Percentiles rank a stretch among this genome's conserved stretches.
Evolutionary conservation across 2,329 filamentous ascomycete genomes (phyloP).

Genomic region (Tolypocladium guangdongense): DNA sequence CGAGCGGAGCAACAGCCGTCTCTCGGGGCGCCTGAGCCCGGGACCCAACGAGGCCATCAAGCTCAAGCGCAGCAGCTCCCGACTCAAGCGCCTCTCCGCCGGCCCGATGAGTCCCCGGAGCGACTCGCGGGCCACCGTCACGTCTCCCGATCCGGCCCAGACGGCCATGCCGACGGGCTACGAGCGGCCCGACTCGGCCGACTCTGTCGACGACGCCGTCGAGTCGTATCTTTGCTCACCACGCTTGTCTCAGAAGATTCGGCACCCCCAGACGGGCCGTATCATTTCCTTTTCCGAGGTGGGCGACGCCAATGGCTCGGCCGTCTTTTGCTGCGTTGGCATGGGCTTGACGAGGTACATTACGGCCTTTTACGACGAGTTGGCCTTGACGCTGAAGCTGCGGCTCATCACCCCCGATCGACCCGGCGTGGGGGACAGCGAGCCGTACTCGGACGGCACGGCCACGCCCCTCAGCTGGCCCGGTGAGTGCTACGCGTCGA

Average conservation of each 20-base stretch:
- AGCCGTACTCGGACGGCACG: constrained; percentile 69
- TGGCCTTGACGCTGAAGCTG: constrained; percentile 78
- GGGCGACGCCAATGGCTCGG: constrained; percentile 80
- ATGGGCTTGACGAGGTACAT: constrained; percentile 97
- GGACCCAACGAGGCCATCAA: constrained; percentile 33
- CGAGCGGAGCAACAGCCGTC: constrained; percentile 32
- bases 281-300: constrained; percentile 95
- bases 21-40: constrained; percentile 37
- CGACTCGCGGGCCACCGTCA: constrained; percentile 22
- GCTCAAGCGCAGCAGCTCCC: constrained; percentile 45
- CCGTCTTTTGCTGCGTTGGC: constrained; percentile 91
- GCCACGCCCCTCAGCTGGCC: constrained; percentile 90
- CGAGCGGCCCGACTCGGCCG: constrained; percentile 65
- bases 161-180: constrained; percentile 38
- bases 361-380: constrained; percentile 93
- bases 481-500: constrained; percentile 42
- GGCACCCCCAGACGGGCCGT: constrained; percentile 74
- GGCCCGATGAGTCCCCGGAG: constrained; percentile 30
- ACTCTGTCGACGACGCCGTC: constrained; percentile 83
- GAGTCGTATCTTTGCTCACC: constrained; percentile 74
- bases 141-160: constrained; percentile 15
- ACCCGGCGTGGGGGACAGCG: constrained; percentile 87
- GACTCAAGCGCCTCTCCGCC: constrained; percentile 46
- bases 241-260: constrained; percentile 77
- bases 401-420: constrained; percentile 89